Conservation (phyloP, 225 moss, liverwort and hornwort genomes). For the Physcomitrellopsis africana region DNA sequence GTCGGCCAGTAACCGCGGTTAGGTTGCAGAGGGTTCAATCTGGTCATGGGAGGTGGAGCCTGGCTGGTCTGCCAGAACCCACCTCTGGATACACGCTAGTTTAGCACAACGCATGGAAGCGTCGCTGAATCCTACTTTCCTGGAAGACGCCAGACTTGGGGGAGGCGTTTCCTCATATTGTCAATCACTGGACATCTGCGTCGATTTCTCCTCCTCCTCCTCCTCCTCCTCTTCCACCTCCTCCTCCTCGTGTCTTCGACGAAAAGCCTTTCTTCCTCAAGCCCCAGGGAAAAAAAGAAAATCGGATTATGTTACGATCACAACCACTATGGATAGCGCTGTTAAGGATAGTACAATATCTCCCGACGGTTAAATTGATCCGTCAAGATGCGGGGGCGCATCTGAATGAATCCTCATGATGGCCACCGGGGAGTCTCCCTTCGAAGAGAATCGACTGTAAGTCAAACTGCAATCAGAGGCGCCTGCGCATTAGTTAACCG, state of each 20-base stretch:
- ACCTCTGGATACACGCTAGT: too few species aligned
- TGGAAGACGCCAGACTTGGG: constrained; percentile 16
- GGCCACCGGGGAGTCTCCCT: not conserved
- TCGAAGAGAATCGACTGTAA: not conserved
- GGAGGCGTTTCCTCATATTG: constrained; percentile 20
- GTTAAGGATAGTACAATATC: too few species aligned
- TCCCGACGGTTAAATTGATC: not conserved
- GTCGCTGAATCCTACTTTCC: not conserved
- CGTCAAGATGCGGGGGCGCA: too few species aligned
- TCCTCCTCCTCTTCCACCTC: too few species aligned
- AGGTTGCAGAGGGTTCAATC: not conserved
- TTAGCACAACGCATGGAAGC: too few species aligned
- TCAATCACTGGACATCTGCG: constrained; percentile 10
- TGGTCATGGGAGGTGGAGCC: too few species aligned
- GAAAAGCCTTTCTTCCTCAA: not conserved
- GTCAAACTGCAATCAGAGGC: constrained; percentile 15
- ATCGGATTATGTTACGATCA: too few species aligned
- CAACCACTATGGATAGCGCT: too few species aligned
- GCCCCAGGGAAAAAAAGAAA: too few species aligned
- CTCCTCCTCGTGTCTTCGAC: not conserved
- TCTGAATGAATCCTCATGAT: too few species aligned
- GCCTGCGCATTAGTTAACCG: not conserved
- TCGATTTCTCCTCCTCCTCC: not conserved
- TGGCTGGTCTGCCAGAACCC: not conserved
- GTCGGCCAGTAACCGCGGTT: constrained; percentile 11